A percentile compares a stretch with the other conserved stretches of the same genome.
phyloP scores from a whole-genome alignment of 306 rosid genomes.

The Urtica urens region DNA sequence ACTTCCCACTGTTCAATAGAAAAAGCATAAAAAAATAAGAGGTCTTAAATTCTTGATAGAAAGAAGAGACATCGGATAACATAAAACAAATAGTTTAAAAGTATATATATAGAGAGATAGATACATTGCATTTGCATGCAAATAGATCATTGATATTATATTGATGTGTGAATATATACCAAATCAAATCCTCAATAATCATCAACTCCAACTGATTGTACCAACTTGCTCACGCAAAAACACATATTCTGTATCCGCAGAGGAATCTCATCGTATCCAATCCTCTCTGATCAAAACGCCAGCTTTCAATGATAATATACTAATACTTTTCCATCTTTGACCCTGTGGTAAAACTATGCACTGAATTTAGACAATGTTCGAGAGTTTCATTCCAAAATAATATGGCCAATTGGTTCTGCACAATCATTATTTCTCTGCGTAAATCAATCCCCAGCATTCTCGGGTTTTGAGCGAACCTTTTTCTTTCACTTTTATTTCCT shows the following conservation, averaged over 20 bases:
- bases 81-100: no score
- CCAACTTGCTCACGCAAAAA: neutral
- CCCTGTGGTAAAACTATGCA: no score
- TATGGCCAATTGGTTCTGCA: neutral
- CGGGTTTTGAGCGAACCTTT: conserved; percentile 7
- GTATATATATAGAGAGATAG: no score
- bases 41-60: no score
- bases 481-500: neutral
- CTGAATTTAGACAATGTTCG: neutral
- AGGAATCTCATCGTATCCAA: conserved; percentile 1
- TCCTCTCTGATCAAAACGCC: neutral
- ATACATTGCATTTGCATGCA: conserved; percentile 2
- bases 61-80: no score
- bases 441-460: neutral
- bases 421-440: neutral
- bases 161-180: no score
- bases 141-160: no score
- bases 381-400: neutral
- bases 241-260: neutral
- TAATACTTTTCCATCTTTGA: no score
- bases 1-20: no score
- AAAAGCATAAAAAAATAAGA: no score
- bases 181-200: conserved; percentile 2
- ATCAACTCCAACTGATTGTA: neutral
- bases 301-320: neutral